Evolutionary conservation across 257 asterid species (phyloP), one percentile per base, ranked within the genome.

Genomic region (Solanum chmielewskii): DNA sequence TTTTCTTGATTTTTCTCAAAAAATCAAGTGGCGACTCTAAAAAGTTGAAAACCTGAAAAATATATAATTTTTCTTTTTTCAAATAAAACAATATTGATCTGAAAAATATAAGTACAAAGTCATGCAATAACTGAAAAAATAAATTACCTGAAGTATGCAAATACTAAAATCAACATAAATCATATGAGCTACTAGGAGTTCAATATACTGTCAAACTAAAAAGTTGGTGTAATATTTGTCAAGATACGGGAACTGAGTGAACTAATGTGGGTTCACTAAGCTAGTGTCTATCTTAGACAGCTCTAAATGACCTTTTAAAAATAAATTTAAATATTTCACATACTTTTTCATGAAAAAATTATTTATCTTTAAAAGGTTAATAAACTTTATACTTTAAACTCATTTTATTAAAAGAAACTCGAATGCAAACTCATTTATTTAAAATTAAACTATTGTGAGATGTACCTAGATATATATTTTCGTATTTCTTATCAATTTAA

Each of bases 181-280:
- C 64, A 56, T 56, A 0, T 56, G n/a, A 56, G 64, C n/a, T 18
- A 18, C 64, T 56, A 56, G n/a, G 2, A 56, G 11, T 7, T 6
- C 0, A 56, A 0, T 56, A 4, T 56, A 56, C 4, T 56, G 1
- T 2, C 64, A 0, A 10, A 56, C n/a, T 15, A 10, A 3, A 42
- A 56, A 18, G 21, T 1, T 7, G n/a, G n/a, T 49, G 0, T 49
- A 52, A 56, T 56, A 56, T n/a, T 56, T 56, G n/a, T 0, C 64
- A 56, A 56, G 64, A n/a, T 56, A 56, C 0, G 11, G 2, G 64
- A 18, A 11, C 11, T 56, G 62, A 23, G 0, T 18, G 64, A 56
- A 4, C 64, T 56, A 56, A 6, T 7, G 64, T 18, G 1, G 64
- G 20, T 56, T 23, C 64, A 56, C 11, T 56, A 56, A 56, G n/a